Base-by-base conservation (phyloP, 345 rosid genomes). In the Aquilaria yunnanensis region DNA sequence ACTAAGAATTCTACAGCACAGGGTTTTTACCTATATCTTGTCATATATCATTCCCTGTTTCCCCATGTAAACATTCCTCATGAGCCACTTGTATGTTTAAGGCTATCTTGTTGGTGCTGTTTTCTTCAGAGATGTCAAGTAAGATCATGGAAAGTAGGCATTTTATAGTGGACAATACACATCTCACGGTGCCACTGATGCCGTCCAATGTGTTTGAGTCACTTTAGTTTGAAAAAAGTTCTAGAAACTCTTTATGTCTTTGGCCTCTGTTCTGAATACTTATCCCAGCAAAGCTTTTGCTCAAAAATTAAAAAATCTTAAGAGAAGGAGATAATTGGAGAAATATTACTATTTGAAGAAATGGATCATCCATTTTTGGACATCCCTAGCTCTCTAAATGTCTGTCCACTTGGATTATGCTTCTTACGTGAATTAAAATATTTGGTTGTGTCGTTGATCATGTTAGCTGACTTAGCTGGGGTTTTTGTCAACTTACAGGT, bases 401-500 rank as follows among this genome's bases (percentile, higher is more conserved):
- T 52, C 12, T 33, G 12, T 41, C 29, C 12, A 37, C 50, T 34
- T 62, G 48, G 50, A 14, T 14, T 50, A 14, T 52, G 23, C 61
- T 14, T 65, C n/a, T 10, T 33, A 49, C 55, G 10, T 52, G 0
- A 55, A 7, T 9, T 1, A 31, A 12, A 11, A 11, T 10, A 30
- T 12, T 30, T 32, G 41, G 52, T 52, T 43, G 59, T 58, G 31
- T 41, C 10, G 32, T 46, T 31, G 14, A 54, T 43, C 30, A 13
- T 56, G 58, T 48, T 51, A 16, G 59, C 43, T 29, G 43, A 61
- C 43, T 62, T 23, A 60, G 51, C 65, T 61, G 67, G 58, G 56
- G 53, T 65, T 75, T 63, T 63, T 53, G 48, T 54, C 76, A 51
- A 37, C 32, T 45, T 79, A 68, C 75, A 94, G 99, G 97, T 90